These are phyloP conservation scores for Aspergillus sp. DNA, from an alignment of 2,329 filamentous ascomycete genomes.

Conservation along the genomic window DNA sequence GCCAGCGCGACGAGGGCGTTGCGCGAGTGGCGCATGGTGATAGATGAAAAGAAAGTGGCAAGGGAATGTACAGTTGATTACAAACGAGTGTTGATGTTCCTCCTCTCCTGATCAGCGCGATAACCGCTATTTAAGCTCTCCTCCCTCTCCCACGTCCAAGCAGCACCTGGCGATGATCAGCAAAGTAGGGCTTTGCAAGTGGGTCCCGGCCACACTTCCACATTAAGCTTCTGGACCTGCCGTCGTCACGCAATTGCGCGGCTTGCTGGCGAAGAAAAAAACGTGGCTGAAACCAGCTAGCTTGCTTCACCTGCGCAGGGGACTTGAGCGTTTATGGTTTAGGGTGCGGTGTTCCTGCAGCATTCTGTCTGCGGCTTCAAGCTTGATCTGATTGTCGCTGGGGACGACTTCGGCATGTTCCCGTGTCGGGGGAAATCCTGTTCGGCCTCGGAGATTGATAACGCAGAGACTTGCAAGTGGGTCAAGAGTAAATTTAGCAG, in stretches of 20 bases:
- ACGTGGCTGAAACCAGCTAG: not conserved
- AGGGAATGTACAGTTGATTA: not conserved
- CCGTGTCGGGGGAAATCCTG: no score
- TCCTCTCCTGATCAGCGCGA: not conserved
- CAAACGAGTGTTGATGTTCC: not conserved
- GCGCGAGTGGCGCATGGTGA: constrained; percentile 10
- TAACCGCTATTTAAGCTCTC: not conserved
- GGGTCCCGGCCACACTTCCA: not conserved
- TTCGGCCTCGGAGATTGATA: not conserved
- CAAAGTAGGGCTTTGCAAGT: not conserved
- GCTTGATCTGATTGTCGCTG: no score
- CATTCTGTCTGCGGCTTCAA: no score
- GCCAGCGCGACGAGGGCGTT: constrained; percentile 19
- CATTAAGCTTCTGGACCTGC: not conserved
- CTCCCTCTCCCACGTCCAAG: not conserved
- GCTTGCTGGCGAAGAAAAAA: not conserved
- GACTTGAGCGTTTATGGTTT: not conserved
- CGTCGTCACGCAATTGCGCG: constrained; percentile 6
- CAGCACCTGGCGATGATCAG: not conserved
- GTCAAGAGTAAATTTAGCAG: not conserved
- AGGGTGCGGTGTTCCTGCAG: not conserved
- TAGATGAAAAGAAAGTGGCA: not conserved
- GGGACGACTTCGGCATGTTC: no score
- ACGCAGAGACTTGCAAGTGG: not conserved
- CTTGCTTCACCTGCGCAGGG: not conserved